A percentile compares a stretch with the other conserved stretches of the same genome.
These are phyloP conservation scores for Boletus vinaceobasis DNA, from an alignment of 768 basidiomycete genomes.

Conservation along the genomic window DNA sequence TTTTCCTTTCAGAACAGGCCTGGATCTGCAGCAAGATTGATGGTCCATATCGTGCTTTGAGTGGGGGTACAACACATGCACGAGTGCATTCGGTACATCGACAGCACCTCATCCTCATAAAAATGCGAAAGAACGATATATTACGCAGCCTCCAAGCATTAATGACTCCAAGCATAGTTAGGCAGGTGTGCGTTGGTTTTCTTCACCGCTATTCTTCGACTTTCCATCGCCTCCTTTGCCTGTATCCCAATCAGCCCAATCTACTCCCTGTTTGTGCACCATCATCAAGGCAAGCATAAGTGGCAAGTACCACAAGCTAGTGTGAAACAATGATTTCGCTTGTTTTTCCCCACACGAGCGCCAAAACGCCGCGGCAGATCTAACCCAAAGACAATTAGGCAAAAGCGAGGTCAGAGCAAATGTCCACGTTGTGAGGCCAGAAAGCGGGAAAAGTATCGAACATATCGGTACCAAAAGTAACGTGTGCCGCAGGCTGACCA, in stretches of 20 bases:
- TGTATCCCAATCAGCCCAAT: conserved; percentile 60
- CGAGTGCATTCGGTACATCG: neutral
- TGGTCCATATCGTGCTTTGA: neutral
- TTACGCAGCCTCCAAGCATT: neutral
- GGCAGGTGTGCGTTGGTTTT: neutral
- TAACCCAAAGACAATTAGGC: conserved; percentile 69
- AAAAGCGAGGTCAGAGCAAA: conserved; percentile 76
- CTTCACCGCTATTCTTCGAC: neutral
- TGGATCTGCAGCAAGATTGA: neutral
- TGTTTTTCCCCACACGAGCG: conserved; percentile 66
- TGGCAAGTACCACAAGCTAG: conserved; percentile 88
- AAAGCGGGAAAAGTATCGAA: conserved; percentile 76
- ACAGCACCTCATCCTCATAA: neutral
- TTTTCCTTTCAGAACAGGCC: neutral
- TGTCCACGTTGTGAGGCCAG: conserved; percentile 88
- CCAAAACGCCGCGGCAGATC: conserved; percentile 77
- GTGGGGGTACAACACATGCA: neutral
- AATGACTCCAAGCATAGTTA: neutral
- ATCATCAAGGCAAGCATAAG: conserved; percentile 90
- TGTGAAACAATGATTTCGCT: conserved; percentile 74
- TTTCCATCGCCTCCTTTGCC: neutral
- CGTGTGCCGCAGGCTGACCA: conserved; percentile 83
- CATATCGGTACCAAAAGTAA: conserved; percentile 74
- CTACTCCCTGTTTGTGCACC: conserved; percentile 85
- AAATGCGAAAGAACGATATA: neutral